These are phyloP conservation scores for Salix udensis DNA, from an alignment of 345 rosid genomes.

Conservation along the genomic window DNA sequence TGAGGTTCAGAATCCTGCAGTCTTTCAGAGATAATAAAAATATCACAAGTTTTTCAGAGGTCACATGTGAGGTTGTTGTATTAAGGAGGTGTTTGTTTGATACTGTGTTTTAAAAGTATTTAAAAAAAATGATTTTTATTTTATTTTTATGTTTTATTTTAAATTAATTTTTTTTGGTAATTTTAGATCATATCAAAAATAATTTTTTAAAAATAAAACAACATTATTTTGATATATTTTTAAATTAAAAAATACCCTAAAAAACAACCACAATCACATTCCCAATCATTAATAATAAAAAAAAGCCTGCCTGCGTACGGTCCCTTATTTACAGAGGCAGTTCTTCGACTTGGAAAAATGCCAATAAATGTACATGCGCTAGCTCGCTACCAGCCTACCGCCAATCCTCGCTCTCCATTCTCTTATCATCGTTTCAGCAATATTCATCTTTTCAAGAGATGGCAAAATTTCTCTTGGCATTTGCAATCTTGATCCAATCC, in stretches of 20 bases:
- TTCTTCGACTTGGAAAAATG: slow-evolving; percentile 18
- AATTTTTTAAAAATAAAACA: too few species aligned
- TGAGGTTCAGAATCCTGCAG: slow-evolving; percentile 30
- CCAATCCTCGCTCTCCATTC: not conserved
- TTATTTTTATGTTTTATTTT: too few species aligned
- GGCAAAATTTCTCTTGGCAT: slow-evolving; percentile 26
- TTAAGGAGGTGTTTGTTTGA: not conserved
- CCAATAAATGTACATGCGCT: slow-evolving; percentile 13
- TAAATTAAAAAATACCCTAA: too few species aligned
- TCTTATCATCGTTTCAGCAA: too few species aligned
- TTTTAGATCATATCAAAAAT: too few species aligned
- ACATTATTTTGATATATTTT: too few species aligned
- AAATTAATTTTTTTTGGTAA: too few species aligned
- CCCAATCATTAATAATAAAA: too few species aligned
- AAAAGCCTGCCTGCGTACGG: slow-evolving; percentile 13
- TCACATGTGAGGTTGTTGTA: slow-evolving; percentile 40
- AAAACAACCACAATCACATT: too few species aligned
- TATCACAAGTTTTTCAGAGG: slow-evolving; percentile 10
- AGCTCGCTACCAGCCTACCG: not conserved
- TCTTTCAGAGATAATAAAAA: slow-evolving; percentile 21
- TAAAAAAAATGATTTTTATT: too few species aligned
- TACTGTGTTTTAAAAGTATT: rapidly evolving
- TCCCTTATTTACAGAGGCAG: slow-evolving; percentile 28
- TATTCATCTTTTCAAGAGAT: slow-evolving; percentile 18
- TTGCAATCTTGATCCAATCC: slow-evolving; percentile 37